Base-by-base conservation (phyloP, 1,284 basidiomycete genomes). In the Takashimella koratensis region DNA sequence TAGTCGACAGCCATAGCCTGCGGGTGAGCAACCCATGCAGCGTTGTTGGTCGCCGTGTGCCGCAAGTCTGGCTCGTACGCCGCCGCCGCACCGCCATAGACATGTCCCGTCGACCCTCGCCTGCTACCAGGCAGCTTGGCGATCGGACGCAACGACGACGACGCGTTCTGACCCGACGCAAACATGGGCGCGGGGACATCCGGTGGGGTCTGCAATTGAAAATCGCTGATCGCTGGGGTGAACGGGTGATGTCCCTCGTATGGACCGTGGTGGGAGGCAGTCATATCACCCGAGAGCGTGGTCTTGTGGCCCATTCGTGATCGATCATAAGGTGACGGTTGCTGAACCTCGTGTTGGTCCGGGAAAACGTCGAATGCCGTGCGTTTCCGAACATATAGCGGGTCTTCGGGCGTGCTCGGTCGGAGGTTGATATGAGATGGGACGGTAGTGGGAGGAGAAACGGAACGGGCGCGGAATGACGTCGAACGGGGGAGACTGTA, bases 21-120 rank as follows among this genome's bases (percentile, higher is more conserved):
- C 11, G 57, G 54, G 26, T 60, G 56, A 13, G 55, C 22, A 5
- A 56, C 25, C 22, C 48, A 41, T 3, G 52, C 56, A 13, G 57
- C 51, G 27, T 65, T 58, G 11, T 47, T 53, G 5, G 55, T 51
- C 0, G 63, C 63, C 2, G 58, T 54, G 49, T 67, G 63, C 42
- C 63, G 53, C 20, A 67, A 52, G 47, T 65, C 59, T 8, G 50
- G 16, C n/a, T 40, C 36, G 30, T 8, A 11, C 22, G 19, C n/a
- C 12, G 24, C 16, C n/a, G 41, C 25, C 16, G 26, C 25, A 36
- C 16, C 16, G 16, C 47, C 50, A 50, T 59, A 52, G 22, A 64
- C 54, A 22, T 66, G 60, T 11, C 65, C 65, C 13, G 56, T 49
- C 11, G 68, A 68, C 4, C 69, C 69, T 43, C 69, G 52, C 13